Conservation (phyloP, 179 eudicot species). For the Pouteria campechiana region DNA sequence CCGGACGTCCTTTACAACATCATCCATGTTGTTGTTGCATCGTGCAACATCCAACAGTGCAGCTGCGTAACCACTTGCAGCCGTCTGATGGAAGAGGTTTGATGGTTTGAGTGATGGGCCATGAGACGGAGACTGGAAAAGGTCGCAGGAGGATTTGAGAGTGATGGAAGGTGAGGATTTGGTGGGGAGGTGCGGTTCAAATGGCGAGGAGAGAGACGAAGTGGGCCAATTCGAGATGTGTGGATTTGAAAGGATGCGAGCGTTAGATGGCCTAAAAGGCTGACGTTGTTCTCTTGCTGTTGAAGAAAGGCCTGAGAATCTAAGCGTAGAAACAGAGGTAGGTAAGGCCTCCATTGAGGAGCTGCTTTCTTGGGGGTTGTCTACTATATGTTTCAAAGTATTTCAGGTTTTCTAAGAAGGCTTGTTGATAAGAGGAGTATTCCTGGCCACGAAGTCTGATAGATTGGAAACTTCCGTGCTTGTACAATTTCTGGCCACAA, state of each 20-base stretch:
- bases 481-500: too few relatives aligned
- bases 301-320: slow-evolving; percentile 16
- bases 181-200: background rate
- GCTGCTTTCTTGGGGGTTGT: too few relatives aligned
- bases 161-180: background rate
- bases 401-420: too few relatives aligned
- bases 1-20: slow-evolving; percentile 30
- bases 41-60: slow-evolving; percentile 47
- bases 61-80: slow-evolving; percentile 70
- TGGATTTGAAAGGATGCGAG: slow-evolving; percentile 3
- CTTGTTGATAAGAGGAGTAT: too few relatives aligned
- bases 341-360: slow-evolving; percentile 38
- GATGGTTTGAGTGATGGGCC: slow-evolving; percentile 8
- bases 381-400: too few relatives aligned
- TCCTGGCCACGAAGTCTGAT: too few relatives aligned
- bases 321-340: slow-evolving; percentile 25
- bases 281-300: slow-evolving; percentile 11
- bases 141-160: background rate
- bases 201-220: slow-evolving; percentile 1
- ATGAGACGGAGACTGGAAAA: background rate
- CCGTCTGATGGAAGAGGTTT: slow-evolving; percentile 12
- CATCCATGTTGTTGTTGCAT: slow-evolving; percentile 13
- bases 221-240: slow-evolving; percentile 2
- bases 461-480: too few relatives aligned
- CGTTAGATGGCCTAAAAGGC: slow-evolving; percentile 11